phyloP scores from a whole-genome alignment of 139 green algal genomes.

The Nannochloris sp. region DNA sequence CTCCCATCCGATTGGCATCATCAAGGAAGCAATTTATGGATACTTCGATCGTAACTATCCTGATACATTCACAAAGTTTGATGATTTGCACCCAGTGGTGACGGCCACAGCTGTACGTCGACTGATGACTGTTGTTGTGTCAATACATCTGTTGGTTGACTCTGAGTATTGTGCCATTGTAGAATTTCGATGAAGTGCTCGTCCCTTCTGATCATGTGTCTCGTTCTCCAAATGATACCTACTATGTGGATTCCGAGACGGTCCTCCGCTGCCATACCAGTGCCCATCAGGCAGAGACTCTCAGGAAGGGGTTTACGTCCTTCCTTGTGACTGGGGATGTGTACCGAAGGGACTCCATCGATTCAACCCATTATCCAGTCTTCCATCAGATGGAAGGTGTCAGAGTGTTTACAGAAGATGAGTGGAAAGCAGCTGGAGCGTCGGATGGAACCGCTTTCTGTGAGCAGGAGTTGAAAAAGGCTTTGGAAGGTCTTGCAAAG shows the following conservation, averaged over 20 bases:
- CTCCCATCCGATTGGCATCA: slow-evolving; percentile 89
- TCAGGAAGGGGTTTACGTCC: slow-evolving; percentile 58
- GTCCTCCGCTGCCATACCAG: slow-evolving; percentile 80
- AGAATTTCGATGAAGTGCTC: slow-evolving; percentile 86
- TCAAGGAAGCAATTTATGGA: slow-evolving; percentile 90
- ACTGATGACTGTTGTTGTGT: slow-evolving; percentile 1
- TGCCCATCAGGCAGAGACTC: slow-evolving; percentile 77
- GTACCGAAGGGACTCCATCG: slow-evolving; percentile 92
- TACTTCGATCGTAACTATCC: slow-evolving; percentile 76
- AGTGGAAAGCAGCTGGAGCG: slow-evolving; percentile 15
- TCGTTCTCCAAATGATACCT: slow-evolving; percentile 92
- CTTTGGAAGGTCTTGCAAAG: slow-evolving; percentile 80
- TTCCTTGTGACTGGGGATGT: slow-evolving; percentile 97
- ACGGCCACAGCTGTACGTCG: slow-evolving; percentile 15
- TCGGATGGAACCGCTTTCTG: slow-evolving; percentile 27
- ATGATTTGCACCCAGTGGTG: slow-evolving; percentile 87
- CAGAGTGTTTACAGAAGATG: slow-evolving; percentile 45
- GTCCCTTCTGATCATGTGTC: slow-evolving; percentile 85
- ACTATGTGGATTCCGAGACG: slow-evolving; percentile 84
- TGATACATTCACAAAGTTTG: slow-evolving; percentile 75
- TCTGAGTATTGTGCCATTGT: neutral
- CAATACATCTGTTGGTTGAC: neutral
- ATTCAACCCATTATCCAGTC: slow-evolving; percentile 98
- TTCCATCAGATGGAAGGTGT: slow-evolving; percentile 99
- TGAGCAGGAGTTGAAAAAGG: slow-evolving; percentile 77